Percentiles rank a stretch among this genome's conserved stretches.
phyloP scores from a whole-genome alignment of 768 basidiomycete genomes.

The Calocybe indica region DNA sequence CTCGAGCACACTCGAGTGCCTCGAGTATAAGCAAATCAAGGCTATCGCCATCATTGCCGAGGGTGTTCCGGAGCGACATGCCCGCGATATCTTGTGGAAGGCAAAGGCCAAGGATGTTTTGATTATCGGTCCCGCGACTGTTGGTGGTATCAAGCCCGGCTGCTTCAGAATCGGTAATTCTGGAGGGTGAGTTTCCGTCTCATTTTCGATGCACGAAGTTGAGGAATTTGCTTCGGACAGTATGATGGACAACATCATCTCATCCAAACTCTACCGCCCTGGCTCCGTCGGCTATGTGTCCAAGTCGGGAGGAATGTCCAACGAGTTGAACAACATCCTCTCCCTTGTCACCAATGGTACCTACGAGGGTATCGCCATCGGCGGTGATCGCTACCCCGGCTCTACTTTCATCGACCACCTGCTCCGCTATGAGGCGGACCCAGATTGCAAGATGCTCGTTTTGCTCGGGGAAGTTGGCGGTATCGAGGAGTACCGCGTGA shows the following conservation, averaged over 20 bases:
- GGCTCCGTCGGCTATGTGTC: constrained; percentile 98
- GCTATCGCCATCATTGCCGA: constrained; percentile 92
- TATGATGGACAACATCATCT: constrained; percentile 99
- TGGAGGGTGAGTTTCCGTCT: constrained; percentile 62
- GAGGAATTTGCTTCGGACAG: constrained; percentile 26
- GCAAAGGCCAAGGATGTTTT: constrained; percentile 82
- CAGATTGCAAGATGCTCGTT: constrained; percentile 98
- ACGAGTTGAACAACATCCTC: constrained; percentile 99
- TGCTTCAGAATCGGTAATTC: constrained; percentile 99
- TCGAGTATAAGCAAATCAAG: constrained; percentile 52
- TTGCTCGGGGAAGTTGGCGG: constrained; percentile 98
- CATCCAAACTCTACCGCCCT: constrained; percentile 96
- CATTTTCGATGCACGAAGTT: constrained; percentile 4
- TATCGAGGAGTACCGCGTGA: constrained; percentile 98
- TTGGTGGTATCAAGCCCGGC: constrained; percentile 99
- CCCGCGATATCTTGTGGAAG: constrained; percentile 89
- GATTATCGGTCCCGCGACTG: constrained; percentile 94
- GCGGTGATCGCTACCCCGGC: constrained; percentile 98
- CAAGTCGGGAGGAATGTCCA: constrained; percentile 99
- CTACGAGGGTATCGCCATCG: constrained; percentile 99
- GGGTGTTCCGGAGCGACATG: constrained; percentile 97
- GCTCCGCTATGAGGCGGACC: constrained; percentile 94
- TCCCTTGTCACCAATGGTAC: constrained; percentile 95
- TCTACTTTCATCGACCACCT: constrained; percentile 99
- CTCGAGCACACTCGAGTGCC: constrained; percentile 87